Evolutionary conservation across 306 rosid species (phyloP), one percentile per base, ranked within the genome.

Genomic region (Prunus persica): DNA sequence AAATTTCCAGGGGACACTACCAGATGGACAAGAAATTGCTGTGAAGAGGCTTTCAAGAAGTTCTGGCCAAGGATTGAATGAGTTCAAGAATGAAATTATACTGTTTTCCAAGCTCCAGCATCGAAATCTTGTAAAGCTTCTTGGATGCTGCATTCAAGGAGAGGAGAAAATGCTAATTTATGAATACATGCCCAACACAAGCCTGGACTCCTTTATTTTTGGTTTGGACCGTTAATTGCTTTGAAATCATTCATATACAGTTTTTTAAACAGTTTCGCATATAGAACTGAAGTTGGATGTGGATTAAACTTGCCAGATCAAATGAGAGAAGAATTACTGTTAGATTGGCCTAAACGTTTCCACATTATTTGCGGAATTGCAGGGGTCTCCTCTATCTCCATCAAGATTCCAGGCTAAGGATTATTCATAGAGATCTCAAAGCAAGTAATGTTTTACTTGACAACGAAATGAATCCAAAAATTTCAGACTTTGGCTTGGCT

Each of bases 31-130:
- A 65, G 87, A 86, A 54, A 70, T 89, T 63, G 97, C 95, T 3
- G 91, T 89, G 25, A 91, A 91, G 77, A 62, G 92, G 38, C 91
- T 86, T 38, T 38, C 43, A 38, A 38, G 43, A 6, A 38, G 43
- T 38, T 38, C 90, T 1, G 85, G 89, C 65, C 95, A 91, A 84
- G 93, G 93, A 28, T 61, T 82, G 0, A 54, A 80, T 1, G 91
- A 89, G 78, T 89, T 89, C 84, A 81, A 79, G 73, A 89, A 89
- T 52, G 93, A 91, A 87, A 86, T 89, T 8, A 45, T 10, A 57
- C 76, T 84, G 57, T 84, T 91, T 20, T 84, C 88, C 5, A 84
- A 91, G 30, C 96, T 91, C 76, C 93, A 88, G 65, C 96, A 90
- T 41, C 75, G 90, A 65, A 88, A 90, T 78, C 87, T 90, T 5